Percentiles rank a stretch among this genome's conserved stretches.
phyloP scores from a whole-genome alignment of 306 rosid species.

The Morella rubra region DNA sequence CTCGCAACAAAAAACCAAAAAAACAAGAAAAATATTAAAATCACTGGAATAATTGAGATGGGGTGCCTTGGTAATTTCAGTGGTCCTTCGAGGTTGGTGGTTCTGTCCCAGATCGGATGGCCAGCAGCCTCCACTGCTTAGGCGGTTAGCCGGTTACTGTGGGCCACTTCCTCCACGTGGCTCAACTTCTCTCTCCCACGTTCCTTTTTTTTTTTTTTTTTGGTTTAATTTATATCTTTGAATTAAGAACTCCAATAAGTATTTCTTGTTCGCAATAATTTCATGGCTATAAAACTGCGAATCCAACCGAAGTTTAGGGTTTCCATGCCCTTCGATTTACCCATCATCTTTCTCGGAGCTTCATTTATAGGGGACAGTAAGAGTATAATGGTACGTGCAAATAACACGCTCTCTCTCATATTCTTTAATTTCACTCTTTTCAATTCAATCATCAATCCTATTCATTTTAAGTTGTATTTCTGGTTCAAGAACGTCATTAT shows the following conservation, averaged over 20 bases:
- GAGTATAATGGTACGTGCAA: conserved; percentile 33
- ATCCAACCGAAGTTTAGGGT: conserved; percentile 49
- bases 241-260: not conserved
- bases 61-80: not conserved
- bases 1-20: too few relatives aligned
- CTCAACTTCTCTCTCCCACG: conserved; percentile 21
- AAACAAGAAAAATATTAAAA: too few relatives aligned
- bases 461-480: not conserved
- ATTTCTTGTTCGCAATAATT: not conserved
- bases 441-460: not conserved
- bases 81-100: not conserved
- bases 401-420: conserved; percentile 6
- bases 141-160: not conserved
- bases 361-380: conserved; percentile 45
- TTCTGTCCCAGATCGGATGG: not conserved
- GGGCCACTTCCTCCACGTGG: conserved; percentile 31
- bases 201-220: not conserved
- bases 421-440: not conserved
- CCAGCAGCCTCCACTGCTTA: conserved; percentile 11
- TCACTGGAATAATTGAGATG: not conserved
- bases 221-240: not conserved
- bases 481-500: not conserved
- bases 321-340: conserved; percentile 31
- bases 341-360: conserved; percentile 13
- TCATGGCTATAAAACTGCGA: conserved; percentile 24